Evolutionary conservation across 179 eudicot genomes (phyloP), one percentile per base, ranked within the genome.

Genomic region (Monotropa hypopitys): DNA sequence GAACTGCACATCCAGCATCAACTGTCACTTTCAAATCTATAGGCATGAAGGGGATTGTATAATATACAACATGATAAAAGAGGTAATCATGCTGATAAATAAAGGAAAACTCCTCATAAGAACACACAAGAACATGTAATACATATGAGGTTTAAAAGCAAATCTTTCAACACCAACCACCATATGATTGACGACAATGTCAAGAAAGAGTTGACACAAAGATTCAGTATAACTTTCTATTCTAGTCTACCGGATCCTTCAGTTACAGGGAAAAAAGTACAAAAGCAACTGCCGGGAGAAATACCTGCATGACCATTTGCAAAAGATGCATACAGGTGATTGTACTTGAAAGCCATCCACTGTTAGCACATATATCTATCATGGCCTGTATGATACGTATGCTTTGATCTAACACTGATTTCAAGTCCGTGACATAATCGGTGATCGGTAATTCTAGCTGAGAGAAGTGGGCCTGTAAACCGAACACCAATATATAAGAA

Each of bases 241-340:
- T 46, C 47, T 45, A 45, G 16, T 45, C 33, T 32, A 30, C 28
- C 43, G 47, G 12, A 46, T 18, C 38, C 40, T 28, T 51, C 38
- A 54, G 59, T 20, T 46, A 43, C 38, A 7, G 45, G 67, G 16
- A 51, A 75, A 73, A 73, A 76, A 30, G 75, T 43, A 54, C 18
- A 30, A 46, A 67, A 30, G 72, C 80, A 67, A n/a, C 53, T 50
- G 61, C 49, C 30, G 20, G n/a, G 38, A 61, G 68, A 69, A 68
- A 59, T 85, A 94, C 98, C 98, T 94, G 98, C 99, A 95, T 91
- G 86, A 94, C 88, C 98, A 94, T 94, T 85, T 94, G 98, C 85
- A 94, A 78, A 81, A 95, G 97, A 87, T 84, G 89, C 97, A 95
- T 95, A 85, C 97, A 95, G 30, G 90, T 84, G 74, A 95, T 76